Conservation (phyloP, 2,329 filamentous ascomycete genomes). For the Nemania sp. region DNA sequence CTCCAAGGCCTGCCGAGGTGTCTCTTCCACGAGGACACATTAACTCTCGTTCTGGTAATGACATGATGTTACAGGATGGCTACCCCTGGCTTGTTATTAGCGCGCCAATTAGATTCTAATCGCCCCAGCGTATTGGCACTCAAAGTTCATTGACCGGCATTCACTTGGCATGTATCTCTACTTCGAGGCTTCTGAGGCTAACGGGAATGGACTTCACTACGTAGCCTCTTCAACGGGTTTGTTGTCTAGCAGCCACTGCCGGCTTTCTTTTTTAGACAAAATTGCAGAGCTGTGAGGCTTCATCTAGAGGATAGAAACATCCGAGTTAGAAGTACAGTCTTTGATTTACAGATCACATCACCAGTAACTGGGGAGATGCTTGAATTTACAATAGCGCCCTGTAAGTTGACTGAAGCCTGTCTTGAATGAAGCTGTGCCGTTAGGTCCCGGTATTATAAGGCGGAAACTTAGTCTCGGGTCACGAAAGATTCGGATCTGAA, state of each 20-base stretch:
- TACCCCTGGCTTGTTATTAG: conserved; percentile 19
- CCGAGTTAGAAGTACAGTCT: too few relatives aligned
- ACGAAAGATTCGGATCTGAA: too few relatives aligned
- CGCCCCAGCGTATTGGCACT: conserved; percentile 3
- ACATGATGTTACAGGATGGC: conserved; percentile 10
- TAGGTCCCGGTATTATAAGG: too few relatives aligned
- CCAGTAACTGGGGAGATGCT: too few relatives aligned
- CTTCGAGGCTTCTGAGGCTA: neutral
- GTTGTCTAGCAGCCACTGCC: conserved; percentile 9
- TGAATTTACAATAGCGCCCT: too few relatives aligned
- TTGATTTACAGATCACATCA: too few relatives aligned
- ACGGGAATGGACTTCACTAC: neutral
- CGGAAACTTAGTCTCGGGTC: too few relatives aligned
- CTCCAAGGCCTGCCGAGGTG: conserved; percentile 12
- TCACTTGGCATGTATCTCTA: conserved; percentile 16
- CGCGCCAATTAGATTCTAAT: conserved; percentile 18
- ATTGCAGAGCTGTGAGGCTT: too few relatives aligned
- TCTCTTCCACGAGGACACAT: conserved; percentile 8
- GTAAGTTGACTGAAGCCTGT: too few relatives aligned
- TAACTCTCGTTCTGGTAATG: conserved; percentile 8
- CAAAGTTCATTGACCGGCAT: conserved; percentile 3
- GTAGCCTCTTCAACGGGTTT: neutral
- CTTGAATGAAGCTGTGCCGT: too few relatives aligned
- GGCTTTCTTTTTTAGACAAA: too few relatives aligned
- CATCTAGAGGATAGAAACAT: too few relatives aligned